Conservation (phyloP, 2,329 filamentous ascomycete species). For the Albifimbria verrucaria region DNA sequence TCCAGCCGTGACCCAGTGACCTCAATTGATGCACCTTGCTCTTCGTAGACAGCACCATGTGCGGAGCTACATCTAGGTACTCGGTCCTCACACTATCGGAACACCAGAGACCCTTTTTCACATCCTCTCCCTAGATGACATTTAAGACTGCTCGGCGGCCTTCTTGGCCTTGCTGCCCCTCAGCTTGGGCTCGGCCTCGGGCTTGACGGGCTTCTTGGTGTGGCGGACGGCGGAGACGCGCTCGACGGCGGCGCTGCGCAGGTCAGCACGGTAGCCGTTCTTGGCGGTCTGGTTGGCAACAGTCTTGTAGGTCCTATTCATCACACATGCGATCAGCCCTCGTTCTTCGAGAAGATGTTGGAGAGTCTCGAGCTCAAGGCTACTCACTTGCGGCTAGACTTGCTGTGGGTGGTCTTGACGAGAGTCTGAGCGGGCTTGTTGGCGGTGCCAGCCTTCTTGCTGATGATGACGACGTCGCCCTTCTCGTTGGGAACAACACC, state of each 20-base stretch:
- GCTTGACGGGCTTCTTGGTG: conserved; percentile 77
- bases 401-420: conserved; percentile 68
- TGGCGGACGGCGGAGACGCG: conserved; percentile 82
- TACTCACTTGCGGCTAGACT: conserved; percentile 67
- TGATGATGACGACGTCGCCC: conserved; percentile 74
- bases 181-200: conserved; percentile 67
- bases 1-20: conserved; percentile 14
- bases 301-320: conserved; percentile 75
- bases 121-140: background rate
- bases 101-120: background rate
- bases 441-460: conserved; percentile 74
- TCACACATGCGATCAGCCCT: conserved; percentile 13
- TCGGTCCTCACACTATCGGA: background rate
- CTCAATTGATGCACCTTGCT: conserved; percentile 6
- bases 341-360: background rate
- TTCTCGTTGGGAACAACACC: conserved; percentile 74
- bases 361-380: background rate
- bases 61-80: background rate
- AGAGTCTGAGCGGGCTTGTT: conserved; percentile 70
- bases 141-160: conserved; percentile 47
- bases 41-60: background rate
- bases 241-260: conserved; percentile 75
- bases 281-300: conserved; percentile 81
- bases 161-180: conserved; percentile 78
- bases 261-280: conserved; percentile 79